Base-by-base conservation (phyloP, 495 filamentous ascomycete genomes). In the Hypoxylon crocopeplum region DNA sequence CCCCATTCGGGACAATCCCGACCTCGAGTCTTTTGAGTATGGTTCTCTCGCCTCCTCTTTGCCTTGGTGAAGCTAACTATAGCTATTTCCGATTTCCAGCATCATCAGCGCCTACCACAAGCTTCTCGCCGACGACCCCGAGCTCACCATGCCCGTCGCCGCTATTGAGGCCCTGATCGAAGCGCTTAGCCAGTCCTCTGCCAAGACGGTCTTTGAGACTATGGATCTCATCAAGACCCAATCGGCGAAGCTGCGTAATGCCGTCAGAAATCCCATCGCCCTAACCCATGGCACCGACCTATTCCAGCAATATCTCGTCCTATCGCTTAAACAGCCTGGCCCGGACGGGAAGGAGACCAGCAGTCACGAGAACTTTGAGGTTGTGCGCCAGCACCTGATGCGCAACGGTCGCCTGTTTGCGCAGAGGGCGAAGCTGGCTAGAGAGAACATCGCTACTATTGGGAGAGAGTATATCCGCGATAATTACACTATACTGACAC, bases 251-350 rank as follows among this genome's bases (percentile, higher is more conserved):
- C 82, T 98, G 54, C 91, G 91, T 71, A 75, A 77, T 48, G 81
- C 86, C 11, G 85, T 93, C 34, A 78, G 89, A 2, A 98, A 98
- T 74, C 89, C 93, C 11, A 91, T 98, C 59, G 88, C 93, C 20
- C 82, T 97, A 16, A 91, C 89, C 27, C 94, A 95, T 42, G 94
- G 94, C 63, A 96, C 93, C 63, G 93, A 97, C 71, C 82, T 97
- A 52, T 98, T 98, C 79, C 92, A 94, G 72, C 86, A 92, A 67
- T 98, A 93, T 74, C 84, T 98, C 39, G 88, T 96, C 52, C 64
- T 70, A 52, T 77, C 75, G 70, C 77, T 81, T 69, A 79, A 75
- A 70, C 72, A 76, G 77, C 74, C 67, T 37, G 59, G 65, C 42
- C 32, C 59, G 15, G 66, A 64, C 52, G 69, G 84, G 82, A 34